phyloP scores from a whole-genome alignment of 1,139 yeast species.

The Hansenula sp. region DNA sequence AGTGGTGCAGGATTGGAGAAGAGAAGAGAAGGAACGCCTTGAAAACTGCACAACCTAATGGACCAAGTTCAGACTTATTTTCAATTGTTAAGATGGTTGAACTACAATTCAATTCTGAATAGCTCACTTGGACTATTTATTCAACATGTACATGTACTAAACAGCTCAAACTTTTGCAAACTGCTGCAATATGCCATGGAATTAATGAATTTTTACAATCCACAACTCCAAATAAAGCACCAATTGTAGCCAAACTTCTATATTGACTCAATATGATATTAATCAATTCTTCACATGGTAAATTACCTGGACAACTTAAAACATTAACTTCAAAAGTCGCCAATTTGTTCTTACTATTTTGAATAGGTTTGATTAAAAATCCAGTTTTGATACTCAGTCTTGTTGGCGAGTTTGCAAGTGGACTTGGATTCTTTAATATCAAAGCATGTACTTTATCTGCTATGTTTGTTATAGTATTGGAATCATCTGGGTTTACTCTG shows the following conservation, averaged over 20 bases:
- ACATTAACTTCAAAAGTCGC: conserved; percentile 52
- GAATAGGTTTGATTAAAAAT: conserved; percentile 47
- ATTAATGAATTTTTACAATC: conserved; percentile 35
- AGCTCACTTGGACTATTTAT: neutral
- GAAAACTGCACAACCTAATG: neutral
- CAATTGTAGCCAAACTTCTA: conserved; percentile 53
- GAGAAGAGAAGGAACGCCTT: conserved; percentile 8
- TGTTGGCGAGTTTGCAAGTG: conserved; percentile 67
- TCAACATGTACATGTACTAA: conserved; percentile 37
- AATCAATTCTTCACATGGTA: conserved; percentile 54
- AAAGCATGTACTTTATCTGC: conserved; percentile 60
- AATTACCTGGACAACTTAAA: conserved; percentile 63
- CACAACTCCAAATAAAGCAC: conserved; percentile 37
- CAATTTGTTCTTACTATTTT: conserved; percentile 22
- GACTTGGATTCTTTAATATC: conserved; percentile 55
- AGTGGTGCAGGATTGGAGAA: conserved; percentile 14
- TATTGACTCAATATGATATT: conserved; percentile 61
- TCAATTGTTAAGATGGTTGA: neutral
- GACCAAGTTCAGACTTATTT: conserved; percentile 1
- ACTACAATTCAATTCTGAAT: neutral
- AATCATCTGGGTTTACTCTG: conserved; percentile 23
- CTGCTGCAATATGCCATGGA: conserved; percentile 88
- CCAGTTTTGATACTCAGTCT: conserved; percentile 71
- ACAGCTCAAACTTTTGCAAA: conserved; percentile 53
- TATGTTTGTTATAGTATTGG: conserved; percentile 33